phyloP scores from a whole-genome alignment of 2,329 filamentous ascomycete species.

The Thelonectria olida region DNA sequence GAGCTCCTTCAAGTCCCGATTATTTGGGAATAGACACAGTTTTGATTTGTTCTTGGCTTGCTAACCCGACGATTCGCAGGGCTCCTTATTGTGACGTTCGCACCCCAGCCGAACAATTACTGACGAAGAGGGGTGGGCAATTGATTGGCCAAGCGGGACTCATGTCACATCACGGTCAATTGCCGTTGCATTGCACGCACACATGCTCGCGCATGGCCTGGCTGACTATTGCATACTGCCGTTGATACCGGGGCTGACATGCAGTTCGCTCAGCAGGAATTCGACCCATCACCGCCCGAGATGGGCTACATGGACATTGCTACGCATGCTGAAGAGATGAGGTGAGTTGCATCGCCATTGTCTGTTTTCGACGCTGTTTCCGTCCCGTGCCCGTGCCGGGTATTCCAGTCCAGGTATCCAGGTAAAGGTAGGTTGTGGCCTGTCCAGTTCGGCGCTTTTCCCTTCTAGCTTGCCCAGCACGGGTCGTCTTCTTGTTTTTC shows the following conservation, averaged over 20 bases:
- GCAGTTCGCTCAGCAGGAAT: conserved; percentile 56
- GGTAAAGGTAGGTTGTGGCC: background rate
- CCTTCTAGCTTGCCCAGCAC: background rate
- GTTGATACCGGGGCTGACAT: conserved; percentile 31
- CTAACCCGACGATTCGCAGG: conserved; percentile 17
- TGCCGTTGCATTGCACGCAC: conserved; percentile 18
- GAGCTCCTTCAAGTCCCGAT: background rate
- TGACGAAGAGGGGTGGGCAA: conserved; percentile 12
- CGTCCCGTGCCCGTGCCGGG: too few relatives aligned
- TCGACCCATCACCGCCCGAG: conserved; percentile 62
- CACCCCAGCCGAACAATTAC: background rate
- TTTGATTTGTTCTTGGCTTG: conserved; percentile 6
- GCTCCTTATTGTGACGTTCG: background rate
- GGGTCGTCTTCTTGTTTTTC: background rate
- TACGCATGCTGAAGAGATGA: conserved; percentile 60
- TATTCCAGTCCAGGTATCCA: conserved; percentile 1
- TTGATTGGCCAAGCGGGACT: conserved; percentile 5
- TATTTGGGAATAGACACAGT: background rate
- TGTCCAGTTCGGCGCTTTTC: background rate
- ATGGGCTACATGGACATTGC: conserved; percentile 65
- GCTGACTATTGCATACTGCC: conserved; percentile 8
- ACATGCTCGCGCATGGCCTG: background rate
- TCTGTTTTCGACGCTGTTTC: conserved; percentile 18
- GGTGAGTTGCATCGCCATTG: conserved; percentile 53
- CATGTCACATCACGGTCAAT: conserved; percentile 14